These are phyloP conservation scores for Bigelowiella natans DNA, from an alignment of 78 protist genomes.

Conservation along the genomic window DNA sequence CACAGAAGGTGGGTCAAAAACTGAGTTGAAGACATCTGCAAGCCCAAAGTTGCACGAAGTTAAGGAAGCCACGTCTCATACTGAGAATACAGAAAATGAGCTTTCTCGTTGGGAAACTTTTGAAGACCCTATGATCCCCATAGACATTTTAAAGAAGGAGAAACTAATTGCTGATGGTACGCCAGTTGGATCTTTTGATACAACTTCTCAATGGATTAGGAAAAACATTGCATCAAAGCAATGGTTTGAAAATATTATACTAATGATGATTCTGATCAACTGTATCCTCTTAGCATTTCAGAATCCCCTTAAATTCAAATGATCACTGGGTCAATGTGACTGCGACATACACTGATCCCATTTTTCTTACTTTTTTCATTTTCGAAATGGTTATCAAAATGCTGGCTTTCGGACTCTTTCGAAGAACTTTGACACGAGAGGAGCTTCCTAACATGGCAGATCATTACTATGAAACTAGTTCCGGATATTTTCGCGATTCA, in stretches of 20 bases:
- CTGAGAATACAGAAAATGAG: too few species aligned
- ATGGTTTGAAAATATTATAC: background rate
- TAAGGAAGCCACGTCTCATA: too few species aligned
- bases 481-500: background rate
- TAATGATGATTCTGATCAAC: background rate
- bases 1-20: too few species aligned
- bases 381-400: background rate
- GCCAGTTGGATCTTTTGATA: too few species aligned
- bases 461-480: background rate
- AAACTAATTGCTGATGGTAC: too few species aligned
- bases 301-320: background rate
- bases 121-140: too few species aligned
- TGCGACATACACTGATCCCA: background rate
- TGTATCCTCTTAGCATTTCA: background rate
- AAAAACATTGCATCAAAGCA: background rate
- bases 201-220: too few species aligned
- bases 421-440: background rate
- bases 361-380: background rate
- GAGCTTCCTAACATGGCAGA: background rate
- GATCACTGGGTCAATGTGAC: background rate
- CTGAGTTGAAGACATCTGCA: too few species aligned
- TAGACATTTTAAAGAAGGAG: too few species aligned
- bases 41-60: too few species aligned
- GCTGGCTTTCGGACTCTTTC: background rate
- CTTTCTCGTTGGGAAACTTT: too few species aligned